Evolutionary conservation across 306 rosid genomes (phyloP), one percentile per base, ranked within the genome.

Genomic region (Vachellia collinsii): DNA sequence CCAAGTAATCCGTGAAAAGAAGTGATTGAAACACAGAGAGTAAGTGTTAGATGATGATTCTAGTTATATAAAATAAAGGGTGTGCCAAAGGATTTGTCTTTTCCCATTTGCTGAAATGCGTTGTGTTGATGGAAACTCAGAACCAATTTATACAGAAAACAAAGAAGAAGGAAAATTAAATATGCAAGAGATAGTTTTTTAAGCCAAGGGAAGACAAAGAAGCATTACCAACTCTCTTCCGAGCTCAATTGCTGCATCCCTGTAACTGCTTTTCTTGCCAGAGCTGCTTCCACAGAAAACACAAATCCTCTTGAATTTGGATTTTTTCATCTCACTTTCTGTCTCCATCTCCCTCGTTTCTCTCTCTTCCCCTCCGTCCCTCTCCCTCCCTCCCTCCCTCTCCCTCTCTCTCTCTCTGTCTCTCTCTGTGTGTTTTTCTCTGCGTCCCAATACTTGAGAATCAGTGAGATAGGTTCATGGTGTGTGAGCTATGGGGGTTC

Each of bases 201-300:
- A n/a, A 62, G 8, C 44, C 71, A 4, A 70, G 46, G 46, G 1
- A 14, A 2, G 54, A 46, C 8, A 69, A 51, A 76, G 74, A 51
- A 56, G 77, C 81, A 87, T 83, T 90, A 94, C 99, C 92, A 94
- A 84, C 83, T 91, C 97, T 67, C 76, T 85, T 75, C 91, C 99
- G 68, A 94, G 99, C 82, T 93, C 95, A 84, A 93, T 90, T 82
- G 99, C 97, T 83, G 99, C 95, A 42, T 94, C 99, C 77, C 88
- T 89, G 72, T 94, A 94, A 70, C 82, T 90, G 75, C 79, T 88
- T 82, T 94, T 94, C 77, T 94, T 94, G 48, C 99, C 97, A 0
- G 92, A 92, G 76, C 99, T 93, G 69, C 99, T 94, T 7, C 97
- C 99, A 84, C 99, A 94, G 83, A 94, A 94, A 16, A 94, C 99